These are phyloP conservation scores for Scedosporium aurantiacum DNA, from an alignment of 2,329 filamentous ascomycete genomes.

Conservation along the genomic window DNA sequence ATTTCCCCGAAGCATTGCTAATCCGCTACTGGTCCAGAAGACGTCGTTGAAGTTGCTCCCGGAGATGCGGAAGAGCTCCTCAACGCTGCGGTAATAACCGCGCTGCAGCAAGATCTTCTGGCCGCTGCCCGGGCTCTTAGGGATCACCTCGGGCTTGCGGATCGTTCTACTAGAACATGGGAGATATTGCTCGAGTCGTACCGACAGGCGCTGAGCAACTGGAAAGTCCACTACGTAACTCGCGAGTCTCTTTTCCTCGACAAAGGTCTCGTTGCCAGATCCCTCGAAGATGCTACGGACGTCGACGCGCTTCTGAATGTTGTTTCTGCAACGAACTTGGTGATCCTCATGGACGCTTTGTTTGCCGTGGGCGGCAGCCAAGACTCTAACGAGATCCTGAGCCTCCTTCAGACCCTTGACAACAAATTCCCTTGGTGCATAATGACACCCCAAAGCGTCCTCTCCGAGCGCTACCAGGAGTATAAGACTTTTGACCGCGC, in stretches of 20 bases:
- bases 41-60: not conserved
- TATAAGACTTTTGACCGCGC: slow-evolving; percentile 13
- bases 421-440: slow-evolving; percentile 20
- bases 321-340: slow-evolving; percentile 24
- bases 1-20: not conserved
- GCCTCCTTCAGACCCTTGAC: slow-evolving; percentile 22
- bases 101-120: not conserved
- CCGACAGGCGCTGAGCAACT: slow-evolving; percentile 11
- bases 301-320: slow-evolving; percentile 8
- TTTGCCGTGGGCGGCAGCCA: slow-evolving; percentile 7
- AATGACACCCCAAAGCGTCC: slow-evolving; percentile 9
- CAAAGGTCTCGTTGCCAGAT: slow-evolving; percentile 10
- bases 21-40: not conserved
- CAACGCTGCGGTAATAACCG: not conserved
- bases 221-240: slow-evolving; percentile 18
- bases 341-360: slow-evolving; percentile 20
- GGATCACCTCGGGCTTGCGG: not conserved
- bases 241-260: slow-evolving; percentile 19
- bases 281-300: slow-evolving; percentile 2
- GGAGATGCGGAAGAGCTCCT: not conserved
- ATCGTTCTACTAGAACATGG: not conserved
- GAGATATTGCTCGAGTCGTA: not conserved
- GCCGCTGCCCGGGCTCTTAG: not conserved
- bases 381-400: slow-evolving; percentile 11
- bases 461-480: slow-evolving; percentile 12